Evolutionary conservation across 1,284 basidiomycete genomes (phyloP).

Genomic region (Takashimella koratensis): DNA sequence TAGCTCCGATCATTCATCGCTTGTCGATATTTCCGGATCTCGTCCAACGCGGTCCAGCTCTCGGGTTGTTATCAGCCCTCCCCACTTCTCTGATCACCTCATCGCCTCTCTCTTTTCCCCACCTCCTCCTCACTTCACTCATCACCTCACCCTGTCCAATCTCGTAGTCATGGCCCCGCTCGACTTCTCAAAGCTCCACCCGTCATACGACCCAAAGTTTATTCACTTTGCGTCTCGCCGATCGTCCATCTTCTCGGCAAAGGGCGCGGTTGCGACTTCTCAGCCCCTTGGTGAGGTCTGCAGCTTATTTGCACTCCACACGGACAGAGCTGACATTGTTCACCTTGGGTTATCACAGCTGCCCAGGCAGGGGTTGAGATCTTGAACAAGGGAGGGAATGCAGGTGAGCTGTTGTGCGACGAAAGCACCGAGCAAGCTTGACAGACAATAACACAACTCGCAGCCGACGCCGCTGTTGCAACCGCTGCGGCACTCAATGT

Average conservation of each 20-base stretch:
- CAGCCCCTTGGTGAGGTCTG: conserved; percentile 62
- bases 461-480: conserved; percentile 70
- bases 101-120: background rate
- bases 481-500: conserved; percentile 83
- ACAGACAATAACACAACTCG: no score
- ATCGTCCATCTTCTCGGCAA: conserved; percentile 52
- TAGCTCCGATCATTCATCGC: no score
- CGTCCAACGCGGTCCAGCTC: no score
- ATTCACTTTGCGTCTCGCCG: conserved; percentile 42
- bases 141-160: no score
- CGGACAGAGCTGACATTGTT: conserved; percentile 2
- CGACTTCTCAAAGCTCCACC: conserved; percentile 39
- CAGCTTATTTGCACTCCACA: background rate
- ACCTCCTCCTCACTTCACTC: background rate
- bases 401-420: no score
- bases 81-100: background rate
- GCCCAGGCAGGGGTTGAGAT: conserved; percentile 85
- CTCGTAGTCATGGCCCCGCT: conserved; percentile 39
- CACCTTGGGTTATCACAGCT: no score
- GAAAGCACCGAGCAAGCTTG: no score
- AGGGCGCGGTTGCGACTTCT: conserved; percentile 82
- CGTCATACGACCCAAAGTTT: conserved; percentile 40
- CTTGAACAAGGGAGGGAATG: conserved; percentile 84
- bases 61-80: no score
- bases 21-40: no score